Percentiles rank a stretch among this genome's conserved stretches.
Evolutionary conservation across 2,329 filamentous ascomycete genomes (phyloP).

Genomic region (Cladosporium colombiae): DNA sequence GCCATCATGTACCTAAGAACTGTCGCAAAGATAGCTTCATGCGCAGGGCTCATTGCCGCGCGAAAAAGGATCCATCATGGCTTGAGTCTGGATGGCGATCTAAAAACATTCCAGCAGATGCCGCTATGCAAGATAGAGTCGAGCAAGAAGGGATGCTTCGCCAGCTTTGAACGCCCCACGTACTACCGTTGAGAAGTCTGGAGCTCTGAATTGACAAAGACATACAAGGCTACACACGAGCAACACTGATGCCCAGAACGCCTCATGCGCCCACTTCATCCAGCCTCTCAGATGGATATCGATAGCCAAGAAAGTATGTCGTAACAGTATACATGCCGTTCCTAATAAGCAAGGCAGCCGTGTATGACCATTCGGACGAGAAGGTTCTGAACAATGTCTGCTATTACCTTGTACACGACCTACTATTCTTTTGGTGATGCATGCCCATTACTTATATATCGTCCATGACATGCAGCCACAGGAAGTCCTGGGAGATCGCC

Average conservation of each 20-base stretch:
- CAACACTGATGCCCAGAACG: not conserved
- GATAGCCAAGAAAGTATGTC: conserved; percentile 3
- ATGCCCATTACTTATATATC: not conserved
- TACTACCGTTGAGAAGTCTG: not conserved
- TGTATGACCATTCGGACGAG: not conserved
- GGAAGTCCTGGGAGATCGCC: not conserved
- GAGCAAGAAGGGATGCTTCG: not conserved
- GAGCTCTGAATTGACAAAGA: not conserved
- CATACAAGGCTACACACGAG: not conserved
- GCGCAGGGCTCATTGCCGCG: not conserved
- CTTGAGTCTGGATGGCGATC: not conserved
- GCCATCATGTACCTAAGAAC: not conserved
- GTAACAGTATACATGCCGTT: not conserved
- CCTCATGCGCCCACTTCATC: not conserved
- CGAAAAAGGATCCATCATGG: not conserved
- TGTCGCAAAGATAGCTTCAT: not conserved
- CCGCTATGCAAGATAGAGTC: not conserved
- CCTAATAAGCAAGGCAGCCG: not conserved
- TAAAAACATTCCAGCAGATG: not conserved
- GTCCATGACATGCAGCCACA: not conserved
- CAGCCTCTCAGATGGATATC: not conserved
- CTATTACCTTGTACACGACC: not conserved
- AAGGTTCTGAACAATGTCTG: not conserved
- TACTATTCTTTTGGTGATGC: not conserved
- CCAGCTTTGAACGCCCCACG: not conserved